phyloP scores from a whole-genome alignment of 257 asterid species.

The Gentiana macrophylla region DNA sequence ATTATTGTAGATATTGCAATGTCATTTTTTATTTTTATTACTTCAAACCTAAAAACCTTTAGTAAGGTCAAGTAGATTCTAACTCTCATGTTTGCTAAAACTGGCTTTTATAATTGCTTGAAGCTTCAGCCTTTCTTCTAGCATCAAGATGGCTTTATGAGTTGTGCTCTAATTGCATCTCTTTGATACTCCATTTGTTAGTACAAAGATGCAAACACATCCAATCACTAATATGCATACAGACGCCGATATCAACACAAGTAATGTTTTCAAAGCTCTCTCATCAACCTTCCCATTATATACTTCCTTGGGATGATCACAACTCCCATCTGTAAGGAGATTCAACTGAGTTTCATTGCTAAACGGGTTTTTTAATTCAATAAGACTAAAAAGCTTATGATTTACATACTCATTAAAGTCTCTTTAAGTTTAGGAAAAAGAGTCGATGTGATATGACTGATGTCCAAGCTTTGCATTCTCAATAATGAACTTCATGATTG shows the following conservation, averaged over 20 bases:
- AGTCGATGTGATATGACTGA: conserved; percentile 62
- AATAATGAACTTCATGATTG: conserved; percentile 66
- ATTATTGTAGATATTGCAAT: background rate
- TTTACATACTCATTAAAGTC: conserved; percentile 72
- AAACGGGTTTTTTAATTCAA: background rate
- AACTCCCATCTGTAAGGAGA: conserved; percentile 65
- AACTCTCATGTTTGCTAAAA: conserved; percentile 95
- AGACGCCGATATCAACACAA: conserved; percentile 74
- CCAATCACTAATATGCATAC: conserved; percentile 71
- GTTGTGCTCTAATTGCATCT: conserved; percentile 83
- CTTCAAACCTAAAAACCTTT: background rate
- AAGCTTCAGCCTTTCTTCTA: conserved; percentile 89
- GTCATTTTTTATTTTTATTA: background rate
- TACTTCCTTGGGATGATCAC: conserved; percentile 78
- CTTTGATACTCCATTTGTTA: conserved; percentile 92
- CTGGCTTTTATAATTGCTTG: conserved; percentile 87
- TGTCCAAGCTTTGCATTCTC: conserved; percentile 69
- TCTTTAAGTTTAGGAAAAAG: conserved; percentile 77
- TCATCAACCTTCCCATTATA: conserved; percentile 86
- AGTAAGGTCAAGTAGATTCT: background rate
- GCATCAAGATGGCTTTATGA: conserved; percentile 74
- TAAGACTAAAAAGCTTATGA: background rate
- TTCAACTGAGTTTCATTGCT: background rate
- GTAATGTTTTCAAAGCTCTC: conserved; percentile 55
- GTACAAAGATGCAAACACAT: conserved; percentile 68